phyloP scores from a whole-genome alignment of 306 rosid species.

The Canavalia ensiformis region DNA sequence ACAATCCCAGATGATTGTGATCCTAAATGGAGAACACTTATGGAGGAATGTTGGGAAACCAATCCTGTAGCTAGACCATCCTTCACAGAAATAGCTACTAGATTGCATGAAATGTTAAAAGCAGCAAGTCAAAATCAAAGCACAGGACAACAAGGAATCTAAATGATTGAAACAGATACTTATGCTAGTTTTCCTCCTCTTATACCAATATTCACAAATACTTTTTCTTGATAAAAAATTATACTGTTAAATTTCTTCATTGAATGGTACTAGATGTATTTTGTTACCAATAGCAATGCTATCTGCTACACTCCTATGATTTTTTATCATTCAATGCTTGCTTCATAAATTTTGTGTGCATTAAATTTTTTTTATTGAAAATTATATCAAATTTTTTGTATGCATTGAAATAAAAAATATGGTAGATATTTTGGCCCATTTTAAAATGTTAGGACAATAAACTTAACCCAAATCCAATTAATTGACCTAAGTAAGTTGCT shows the following conservation, averaged over 20 bases:
- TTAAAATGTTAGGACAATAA: too few relatives aligned
- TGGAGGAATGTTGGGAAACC: conserved; percentile 95
- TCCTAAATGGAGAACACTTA: conserved; percentile 77
- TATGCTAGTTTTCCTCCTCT: background rate
- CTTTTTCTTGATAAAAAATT: background rate
- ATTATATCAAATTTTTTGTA: too few relatives aligned
- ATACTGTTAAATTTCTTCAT: conserved; percentile 39
- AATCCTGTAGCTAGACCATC: conserved; percentile 81
- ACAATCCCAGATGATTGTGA: conserved; percentile 75
- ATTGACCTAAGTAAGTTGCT: too few relatives aligned
- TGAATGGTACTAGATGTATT: conserved; percentile 34
- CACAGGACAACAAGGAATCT: conserved; percentile 48
- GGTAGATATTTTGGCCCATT: too few relatives aligned
- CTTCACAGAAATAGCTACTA: conserved; percentile 79
- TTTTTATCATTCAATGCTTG: conserved; percentile 29
- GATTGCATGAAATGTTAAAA: conserved; percentile 73
- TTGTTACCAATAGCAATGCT: conserved; percentile 23
- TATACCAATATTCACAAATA: conserved; percentile 2
- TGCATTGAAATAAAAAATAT: too few relatives aligned
- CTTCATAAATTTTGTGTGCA: conserved; percentile 12
- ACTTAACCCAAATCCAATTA: too few relatives aligned
- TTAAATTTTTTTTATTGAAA: background rate
- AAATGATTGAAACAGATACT: conserved; percentile 47
- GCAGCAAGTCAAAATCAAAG: conserved; percentile 63
- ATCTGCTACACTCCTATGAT: conserved; percentile 5